phyloP scores from a whole-genome alignment of 192 early-diverging fungal genomes.

The Mortierella alpina region DNA sequence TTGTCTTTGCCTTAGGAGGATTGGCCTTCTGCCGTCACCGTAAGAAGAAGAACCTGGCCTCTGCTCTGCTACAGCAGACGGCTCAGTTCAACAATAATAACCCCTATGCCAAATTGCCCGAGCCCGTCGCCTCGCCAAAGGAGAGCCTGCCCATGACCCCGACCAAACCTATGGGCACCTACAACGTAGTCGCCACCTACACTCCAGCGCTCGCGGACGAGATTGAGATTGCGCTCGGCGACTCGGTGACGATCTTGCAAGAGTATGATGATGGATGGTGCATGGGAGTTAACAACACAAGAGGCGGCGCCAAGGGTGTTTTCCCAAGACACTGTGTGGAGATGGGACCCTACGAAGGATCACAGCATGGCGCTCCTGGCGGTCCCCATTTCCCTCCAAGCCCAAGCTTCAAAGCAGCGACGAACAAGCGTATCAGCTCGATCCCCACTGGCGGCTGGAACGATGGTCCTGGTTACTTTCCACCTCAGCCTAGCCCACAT shows the following conservation, averaged over 20 bases:
- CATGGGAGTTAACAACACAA: slow-evolving; percentile 63
- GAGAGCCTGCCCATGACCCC: slow-evolving; percentile 37
- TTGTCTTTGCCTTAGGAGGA: slow-evolving; percentile 36
- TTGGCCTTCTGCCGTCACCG: slow-evolving; percentile 44
- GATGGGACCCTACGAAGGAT: slow-evolving; percentile 22
- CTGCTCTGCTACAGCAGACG: slow-evolving; percentile 39
- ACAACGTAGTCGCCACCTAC: slow-evolving; percentile 58
- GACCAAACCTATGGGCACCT: slow-evolving; percentile 57
- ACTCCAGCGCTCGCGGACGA: slow-evolving; percentile 69
- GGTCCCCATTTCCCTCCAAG: slow-evolving; percentile 31
- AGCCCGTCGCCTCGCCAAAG: slow-evolving; percentile 10
- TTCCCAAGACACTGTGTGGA: slow-evolving; percentile 68
- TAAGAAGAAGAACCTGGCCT: slow-evolving; percentile 49
- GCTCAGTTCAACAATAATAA: slow-evolving; percentile 56
- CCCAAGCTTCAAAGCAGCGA: slow-evolving; percentile 32
- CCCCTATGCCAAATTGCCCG: slow-evolving; percentile 43
- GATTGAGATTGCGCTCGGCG: slow-evolving; percentile 63
- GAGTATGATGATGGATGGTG: slow-evolving; percentile 74
- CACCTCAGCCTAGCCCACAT: slow-evolving; percentile 32
- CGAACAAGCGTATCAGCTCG: slow-evolving; percentile 53
- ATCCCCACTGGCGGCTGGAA: slow-evolving; percentile 33
- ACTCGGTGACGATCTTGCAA: slow-evolving; percentile 63
- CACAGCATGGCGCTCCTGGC: slow-evolving; percentile 26
- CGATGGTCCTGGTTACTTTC: slow-evolving; percentile 13
- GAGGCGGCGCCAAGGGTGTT: slow-evolving; percentile 58